Evolutionary conservation across 257 asterid species (phyloP), one percentile per base, ranked within the genome.

Genomic region (Penstemon eatonii): DNA sequence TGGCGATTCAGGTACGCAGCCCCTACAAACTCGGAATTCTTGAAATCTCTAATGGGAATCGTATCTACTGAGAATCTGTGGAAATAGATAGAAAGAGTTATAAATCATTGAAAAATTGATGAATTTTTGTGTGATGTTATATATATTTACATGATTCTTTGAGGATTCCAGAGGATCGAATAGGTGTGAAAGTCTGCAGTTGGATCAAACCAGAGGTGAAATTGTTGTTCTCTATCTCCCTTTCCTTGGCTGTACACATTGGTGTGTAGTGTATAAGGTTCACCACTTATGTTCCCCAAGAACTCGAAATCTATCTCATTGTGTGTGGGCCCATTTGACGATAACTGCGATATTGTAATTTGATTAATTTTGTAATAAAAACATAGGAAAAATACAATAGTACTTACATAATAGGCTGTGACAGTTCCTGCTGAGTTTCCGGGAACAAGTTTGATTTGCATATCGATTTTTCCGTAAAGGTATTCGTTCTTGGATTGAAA

Each of bases 281-380:
- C 83, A 0, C 88, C 85, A 8, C 79, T 73, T 7, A 73, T 60
- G 44, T 83, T 83, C 9, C 85, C 88, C 69, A 83, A 65, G 76
- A 83, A 83, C 54, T 83, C 88, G 9, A 70, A 80, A 79, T 80
- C 85, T 41, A 83, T 80, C 49, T 83, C 88, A 33, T 83, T 84
- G 39, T 75, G 84, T 0, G 72, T 78, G 1, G 80, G 56, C 4
- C 85, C 88, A 49, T 72, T 80, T 3, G 88, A 83, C 2, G 88
- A 83, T 63, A 83, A 57, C 86, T 82, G 62, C 71, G 13, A 7
- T 5, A 47, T 15, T 25, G 33, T 25, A 25, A 25, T 25, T 25
- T 25, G 33, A 25, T 25, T 25, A 25, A 25, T 25, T 1, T 25
- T 25, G 33, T 25, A 25, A 1, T 25, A 36, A 13, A 65, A 33